Base-by-base conservation (phyloP, 192 early-diverging fungal species). In the Podila clonocystis region DNA sequence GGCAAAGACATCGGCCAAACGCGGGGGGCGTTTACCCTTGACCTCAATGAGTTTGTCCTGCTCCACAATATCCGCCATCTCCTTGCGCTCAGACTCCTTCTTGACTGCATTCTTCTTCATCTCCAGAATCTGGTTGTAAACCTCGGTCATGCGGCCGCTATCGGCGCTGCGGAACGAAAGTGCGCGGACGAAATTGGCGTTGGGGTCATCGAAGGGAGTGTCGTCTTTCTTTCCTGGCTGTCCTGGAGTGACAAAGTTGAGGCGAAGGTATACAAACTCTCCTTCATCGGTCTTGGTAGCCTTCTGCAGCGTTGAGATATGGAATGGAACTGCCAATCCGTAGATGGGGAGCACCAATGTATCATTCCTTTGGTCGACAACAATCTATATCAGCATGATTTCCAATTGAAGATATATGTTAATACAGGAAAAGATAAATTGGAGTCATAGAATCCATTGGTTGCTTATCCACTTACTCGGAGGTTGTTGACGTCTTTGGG, bases 241-340 rank as follows among this genome's bases (percentile, higher is more conserved):
- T 8, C 97, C 97, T 4, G 98, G 98, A 30, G 96, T 97, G 20
- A 96, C 83, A 85, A 99, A 93, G 79, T 99, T 99, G 70, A 99
- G 90, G 55, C 98, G 94, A 24, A 99, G 83, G 72, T 95, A 92
- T 22, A 94, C 91, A 68, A 89, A 94, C 50, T 97, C 95, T 60
- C 94, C 94, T 86, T 99, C 98, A 63, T 98, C 98, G 59, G 87
- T 92, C 84, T 98, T 98, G 83, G 89, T 92, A 9, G 94, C 91
- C 78, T 95, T 98, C 74, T 99, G 98, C 45, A 99, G 76, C 3
- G 97, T 96, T 15, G 96, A 95, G 65, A 99, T 94, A 82, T 99
- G 98, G 88, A 99, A 98, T 33, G 98, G 98, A 17, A 99, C 98
- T 3, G 97, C 91, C 80, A 95, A 90, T 24, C 97, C 97, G 75